Evolutionary conservation across 306 rosid genomes (phyloP).

Genomic region (Hippophae gyantsensis): DNA sequence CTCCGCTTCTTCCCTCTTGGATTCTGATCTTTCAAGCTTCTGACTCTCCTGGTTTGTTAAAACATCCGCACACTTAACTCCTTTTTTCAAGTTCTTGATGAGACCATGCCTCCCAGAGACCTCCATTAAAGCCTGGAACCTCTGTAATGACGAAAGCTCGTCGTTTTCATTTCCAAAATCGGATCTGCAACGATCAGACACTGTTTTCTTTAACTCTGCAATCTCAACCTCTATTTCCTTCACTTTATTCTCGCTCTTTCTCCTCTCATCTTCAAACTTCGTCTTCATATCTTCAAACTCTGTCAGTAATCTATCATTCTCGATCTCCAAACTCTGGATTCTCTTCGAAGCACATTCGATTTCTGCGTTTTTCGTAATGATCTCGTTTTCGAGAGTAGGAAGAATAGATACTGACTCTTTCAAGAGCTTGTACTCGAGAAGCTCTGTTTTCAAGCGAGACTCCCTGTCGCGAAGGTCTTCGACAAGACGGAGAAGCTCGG

Average conservation of each 20-base stretch:
- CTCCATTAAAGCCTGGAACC: constrained; percentile 55
- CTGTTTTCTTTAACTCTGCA: constrained; percentile 49
- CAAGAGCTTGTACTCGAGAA: constrained; percentile 69
- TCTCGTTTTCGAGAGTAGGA: constrained; percentile 67
- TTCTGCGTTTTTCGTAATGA: constrained; percentile 42
- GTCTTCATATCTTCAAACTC: constrained; percentile 34
- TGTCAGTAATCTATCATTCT: constrained; percentile 36
- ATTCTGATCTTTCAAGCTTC: constrained; percentile 35
- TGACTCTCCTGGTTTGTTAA: constrained; percentile 26
- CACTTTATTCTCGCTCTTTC: constrained; percentile 27
- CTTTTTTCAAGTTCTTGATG: constrained; percentile 50
- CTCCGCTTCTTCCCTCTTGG: constrained; percentile 44
- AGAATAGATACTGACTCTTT: constrained; percentile 71
- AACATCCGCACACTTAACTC: constrained; percentile 20
- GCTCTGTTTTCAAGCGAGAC: constrained; percentile 78
- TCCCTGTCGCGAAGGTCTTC: constrained; percentile 94
- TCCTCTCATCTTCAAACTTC: constrained; percentile 34
- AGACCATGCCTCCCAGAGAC: constrained; percentile 42
- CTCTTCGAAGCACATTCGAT: constrained; percentile 35
- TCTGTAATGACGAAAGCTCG: constrained; percentile 57
- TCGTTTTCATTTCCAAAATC: constrained; percentile 25
- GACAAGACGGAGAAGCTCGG: constrained; percentile 71
- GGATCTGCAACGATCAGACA: constrained; percentile 24
- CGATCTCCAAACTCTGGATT: constrained; percentile 36
- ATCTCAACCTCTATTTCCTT: constrained; percentile 57